A percentile compares a stretch with the other conserved stretches of the same genome.
Conservation (phyloP, 441 rosid genomes). For the Adansonia grandidieri region DNA sequence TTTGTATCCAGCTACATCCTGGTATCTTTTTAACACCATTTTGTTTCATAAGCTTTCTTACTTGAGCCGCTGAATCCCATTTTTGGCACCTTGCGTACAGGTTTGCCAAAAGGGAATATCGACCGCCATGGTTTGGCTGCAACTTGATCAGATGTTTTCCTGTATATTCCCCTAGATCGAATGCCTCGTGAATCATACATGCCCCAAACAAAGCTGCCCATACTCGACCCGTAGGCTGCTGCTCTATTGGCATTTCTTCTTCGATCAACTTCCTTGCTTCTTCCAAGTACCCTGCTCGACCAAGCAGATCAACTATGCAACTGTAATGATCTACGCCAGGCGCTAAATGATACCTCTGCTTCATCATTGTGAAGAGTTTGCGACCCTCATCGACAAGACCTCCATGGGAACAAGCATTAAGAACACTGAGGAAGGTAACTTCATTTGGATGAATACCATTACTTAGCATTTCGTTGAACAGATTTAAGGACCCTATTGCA, state of each 20-base stretch:
- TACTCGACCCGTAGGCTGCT: slow-evolving; percentile 29
- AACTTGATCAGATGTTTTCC: slow-evolving; percentile 31
- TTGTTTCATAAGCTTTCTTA: slow-evolving; percentile 34
- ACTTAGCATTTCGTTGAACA: slow-evolving; percentile 35
- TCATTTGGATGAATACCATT: slow-evolving; percentile 33
- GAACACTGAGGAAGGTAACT: slow-evolving; percentile 35
- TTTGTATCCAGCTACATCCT: slow-evolving; percentile 38
- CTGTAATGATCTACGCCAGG: slow-evolving; percentile 34
- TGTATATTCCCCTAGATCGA: slow-evolving; percentile 33
- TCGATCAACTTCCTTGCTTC: slow-evolving; percentile 34
- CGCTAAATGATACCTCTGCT: background rate
- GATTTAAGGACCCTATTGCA: slow-evolving; percentile 31
- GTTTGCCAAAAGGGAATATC: slow-evolving; percentile 36
- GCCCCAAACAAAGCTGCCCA: slow-evolving; percentile 38
- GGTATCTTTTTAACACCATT: slow-evolving; percentile 28
- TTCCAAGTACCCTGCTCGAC: slow-evolving; percentile 33
- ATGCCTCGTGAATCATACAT: slow-evolving; percentile 36
- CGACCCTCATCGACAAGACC: slow-evolving; percentile 34
- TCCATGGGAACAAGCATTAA: slow-evolving; percentile 38
- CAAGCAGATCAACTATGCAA: slow-evolving; percentile 38
- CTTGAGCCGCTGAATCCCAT: slow-evolving; percentile 33
- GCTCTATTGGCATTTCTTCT: slow-evolving; percentile 35
- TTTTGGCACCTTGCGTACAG: slow-evolving; percentile 31
- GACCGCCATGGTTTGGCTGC: slow-evolving; percentile 32
- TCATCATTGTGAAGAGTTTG: slow-evolving; percentile 28